Conservation (phyloP, 2,329 filamentous ascomycete genomes). For the Whalleya microplaca region DNA sequence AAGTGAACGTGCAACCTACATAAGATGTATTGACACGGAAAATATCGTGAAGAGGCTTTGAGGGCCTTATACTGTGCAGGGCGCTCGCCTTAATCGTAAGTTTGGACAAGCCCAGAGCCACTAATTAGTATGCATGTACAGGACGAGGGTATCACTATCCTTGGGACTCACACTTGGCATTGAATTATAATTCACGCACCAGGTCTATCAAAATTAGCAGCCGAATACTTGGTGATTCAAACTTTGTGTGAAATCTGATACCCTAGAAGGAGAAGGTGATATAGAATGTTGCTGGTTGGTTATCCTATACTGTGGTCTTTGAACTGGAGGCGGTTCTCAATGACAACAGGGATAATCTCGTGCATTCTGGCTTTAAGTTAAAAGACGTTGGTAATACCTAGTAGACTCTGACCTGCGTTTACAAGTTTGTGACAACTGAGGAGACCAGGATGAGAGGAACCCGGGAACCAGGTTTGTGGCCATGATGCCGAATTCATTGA, state of each 20-base stretch:
- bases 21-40: not conserved
- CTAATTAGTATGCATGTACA: too few species aligned
- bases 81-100: too few species aligned
- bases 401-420: not conserved
- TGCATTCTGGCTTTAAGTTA: not conserved
- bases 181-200: too few species aligned
- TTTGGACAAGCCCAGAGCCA: too few species aligned
- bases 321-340: not conserved
- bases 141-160: too few species aligned
- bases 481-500: constrained; percentile 29
- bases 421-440: constrained; percentile 18
- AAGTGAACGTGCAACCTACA: not conserved
- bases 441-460: constrained; percentile 24
- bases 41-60: not conserved
- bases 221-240: too few species aligned
- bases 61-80: too few species aligned
- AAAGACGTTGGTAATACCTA: not conserved
- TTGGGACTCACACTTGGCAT: too few species aligned
- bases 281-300: too few species aligned
- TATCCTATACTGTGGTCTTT: not conserved
- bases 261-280: too few species aligned
- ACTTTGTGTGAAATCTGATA: too few species aligned
- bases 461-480: constrained; percentile 26
- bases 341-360: not conserved
- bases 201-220: too few species aligned